These are phyloP conservation scores for Podila minutissima DNA, from an alignment of 192 early-diverging fungal genomes.

Conservation along the genomic window DNA sequence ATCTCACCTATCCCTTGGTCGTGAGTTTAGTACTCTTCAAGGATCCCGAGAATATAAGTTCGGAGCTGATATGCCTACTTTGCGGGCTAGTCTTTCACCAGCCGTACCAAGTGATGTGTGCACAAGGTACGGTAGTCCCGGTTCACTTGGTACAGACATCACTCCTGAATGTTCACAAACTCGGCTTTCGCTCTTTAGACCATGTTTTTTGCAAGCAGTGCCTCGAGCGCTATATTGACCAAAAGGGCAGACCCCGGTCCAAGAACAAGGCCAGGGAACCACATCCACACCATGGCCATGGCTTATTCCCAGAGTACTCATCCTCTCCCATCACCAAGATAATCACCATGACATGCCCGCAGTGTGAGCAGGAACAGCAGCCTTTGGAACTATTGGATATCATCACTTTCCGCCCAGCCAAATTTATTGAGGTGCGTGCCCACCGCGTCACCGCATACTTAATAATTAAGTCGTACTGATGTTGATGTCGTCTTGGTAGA, in stretches of 20 bases:
- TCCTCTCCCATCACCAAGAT: neutral
- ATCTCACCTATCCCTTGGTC: neutral
- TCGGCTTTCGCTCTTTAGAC: neutral
- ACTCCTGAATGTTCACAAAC: neutral
- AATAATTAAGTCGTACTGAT: neutral
- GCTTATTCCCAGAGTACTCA: neutral
- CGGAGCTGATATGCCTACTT: neutral
- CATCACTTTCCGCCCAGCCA: neutral
- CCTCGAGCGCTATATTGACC: neutral
- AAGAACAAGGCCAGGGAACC: neutral
- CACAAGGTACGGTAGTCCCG: neutral
- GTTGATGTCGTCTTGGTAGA: neutral
- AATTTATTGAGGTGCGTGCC: neutral
- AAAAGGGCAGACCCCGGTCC: neutral
- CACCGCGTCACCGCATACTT: too few relatives aligned
- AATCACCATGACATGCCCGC: neutral
- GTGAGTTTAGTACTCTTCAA: conserved; percentile 1
- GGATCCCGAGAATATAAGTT: neutral
- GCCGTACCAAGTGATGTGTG: conserved; percentile 1
- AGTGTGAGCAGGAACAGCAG: neutral
- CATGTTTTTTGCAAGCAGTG: conserved; percentile 6
- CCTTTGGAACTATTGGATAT: neutral
- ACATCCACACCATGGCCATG: neutral
- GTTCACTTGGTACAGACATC: neutral
- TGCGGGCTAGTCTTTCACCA: neutral